Percentiles rank a stretch among this genome's conserved stretches.
Conservation (phyloP, 192 early-diverging fungal genomes). For the Entophlyctis luteolus region DNA sequence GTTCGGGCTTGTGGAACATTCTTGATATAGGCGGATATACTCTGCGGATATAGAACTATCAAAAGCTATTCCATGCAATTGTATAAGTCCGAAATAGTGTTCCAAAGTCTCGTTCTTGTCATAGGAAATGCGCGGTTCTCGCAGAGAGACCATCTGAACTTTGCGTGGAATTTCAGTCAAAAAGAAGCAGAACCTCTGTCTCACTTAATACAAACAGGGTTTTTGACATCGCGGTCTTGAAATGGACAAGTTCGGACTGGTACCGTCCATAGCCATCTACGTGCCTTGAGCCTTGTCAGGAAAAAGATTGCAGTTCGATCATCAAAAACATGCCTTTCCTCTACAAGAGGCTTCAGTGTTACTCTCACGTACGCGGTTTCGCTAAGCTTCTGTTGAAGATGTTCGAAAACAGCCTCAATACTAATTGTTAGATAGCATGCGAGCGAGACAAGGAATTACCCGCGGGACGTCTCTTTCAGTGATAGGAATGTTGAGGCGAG, state of each 20-base stretch:
- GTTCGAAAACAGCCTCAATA: background rate
- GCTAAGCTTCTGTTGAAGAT: background rate
- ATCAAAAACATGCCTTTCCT: background rate
- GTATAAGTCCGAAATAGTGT: background rate
- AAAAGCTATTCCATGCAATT: background rate
- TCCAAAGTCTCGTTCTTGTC: background rate
- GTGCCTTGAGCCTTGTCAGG: background rate
- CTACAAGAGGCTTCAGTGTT: background rate
- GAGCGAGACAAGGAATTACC: background rate
- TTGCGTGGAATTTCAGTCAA: background rate
- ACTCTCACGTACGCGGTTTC: background rate
- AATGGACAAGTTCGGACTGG: background rate
- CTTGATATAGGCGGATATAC: background rate
- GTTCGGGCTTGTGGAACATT: background rate
- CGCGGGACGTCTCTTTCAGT: conserved; percentile 2
- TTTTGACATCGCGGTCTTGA: conserved; percentile 10
- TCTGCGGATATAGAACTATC: background rate
- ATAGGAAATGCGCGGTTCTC: background rate
- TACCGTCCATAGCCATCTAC: conserved; percentile 9
- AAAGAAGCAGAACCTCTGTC: background rate
- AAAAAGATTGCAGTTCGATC: background rate
- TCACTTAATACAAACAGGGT: conserved; percentile 4
- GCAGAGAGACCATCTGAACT: background rate
- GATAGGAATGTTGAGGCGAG: background rate
- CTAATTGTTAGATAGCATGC: background rate